phyloP scores from a whole-genome alignment of 106 monocot species.

The Triglochin maritima region DNA sequence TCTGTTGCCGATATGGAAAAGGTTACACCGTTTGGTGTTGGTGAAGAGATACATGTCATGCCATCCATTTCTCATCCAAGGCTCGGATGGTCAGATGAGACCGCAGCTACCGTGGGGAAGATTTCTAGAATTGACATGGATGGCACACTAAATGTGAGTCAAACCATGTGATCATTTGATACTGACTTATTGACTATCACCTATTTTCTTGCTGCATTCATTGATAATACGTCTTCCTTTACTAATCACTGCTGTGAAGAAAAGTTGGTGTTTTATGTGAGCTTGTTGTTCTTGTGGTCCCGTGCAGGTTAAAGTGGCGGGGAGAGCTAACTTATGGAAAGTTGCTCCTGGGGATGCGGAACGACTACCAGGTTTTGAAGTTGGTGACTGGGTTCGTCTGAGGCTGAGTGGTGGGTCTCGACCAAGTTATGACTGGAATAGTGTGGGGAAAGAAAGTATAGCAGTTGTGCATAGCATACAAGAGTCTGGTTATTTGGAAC shows the following conservation, averaged over 20 bases:
- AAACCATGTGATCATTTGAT: neutral
- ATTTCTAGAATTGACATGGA: constrained; percentile 92
- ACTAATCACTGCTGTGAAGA: no score
- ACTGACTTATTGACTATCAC: no score
- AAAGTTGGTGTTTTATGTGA: no score
- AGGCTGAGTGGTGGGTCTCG: constrained; percentile 61
- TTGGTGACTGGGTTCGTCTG: constrained; percentile 92
- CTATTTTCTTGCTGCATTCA: no score
- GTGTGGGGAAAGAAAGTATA: constrained; percentile 73
- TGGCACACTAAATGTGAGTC: constrained; percentile 87
- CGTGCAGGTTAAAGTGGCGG: constrained; percentile 74
- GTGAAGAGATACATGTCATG: constrained; percentile 74
- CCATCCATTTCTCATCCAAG: constrained; percentile 59
- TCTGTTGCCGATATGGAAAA: constrained; percentile 95
- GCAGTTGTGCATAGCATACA: constrained; percentile 96
- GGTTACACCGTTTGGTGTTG: constrained; percentile 65
- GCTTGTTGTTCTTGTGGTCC: neutral
- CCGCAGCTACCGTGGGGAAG: constrained; percentile 75
- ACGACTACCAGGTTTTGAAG: constrained; percentile 86
- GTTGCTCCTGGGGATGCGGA: constrained; percentile 95
- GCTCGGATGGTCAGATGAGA: constrained; percentile 96
- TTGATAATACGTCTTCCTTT: no score
- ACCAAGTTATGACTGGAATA: constrained; percentile 89
- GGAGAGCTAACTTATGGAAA: constrained; percentile 86
- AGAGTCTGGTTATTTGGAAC: constrained; percentile 84